Evolutionary conservation across 2,329 filamentous ascomycete species (phyloP), one percentile per base, ranked within the genome.

Genomic region (Calycina herbarum): DNA sequence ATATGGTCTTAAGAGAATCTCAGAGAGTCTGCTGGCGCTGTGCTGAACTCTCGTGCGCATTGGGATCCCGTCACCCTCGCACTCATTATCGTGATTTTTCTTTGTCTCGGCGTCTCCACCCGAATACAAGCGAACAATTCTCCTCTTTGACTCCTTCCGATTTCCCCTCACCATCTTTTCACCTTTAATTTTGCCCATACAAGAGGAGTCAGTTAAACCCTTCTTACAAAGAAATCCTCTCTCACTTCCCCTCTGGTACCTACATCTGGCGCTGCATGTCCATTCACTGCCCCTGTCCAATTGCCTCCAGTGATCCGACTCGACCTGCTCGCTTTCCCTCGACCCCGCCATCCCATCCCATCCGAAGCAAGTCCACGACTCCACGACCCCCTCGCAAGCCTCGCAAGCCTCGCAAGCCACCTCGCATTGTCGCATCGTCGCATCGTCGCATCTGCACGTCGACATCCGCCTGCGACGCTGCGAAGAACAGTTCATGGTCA

Each of bases 361-460:
- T 2, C 54, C 58, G 33, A 45, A 63, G 61, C 61, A 57, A 63
- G 61, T 45, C 61, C 48, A 57, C 48, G 61, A 35, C 17, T 45
- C 61, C 48, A 57, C 48, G 61, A 35, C 17, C 42, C 61, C 48
- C 42, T 10, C 15, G 42, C 42, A 4, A 59, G 17, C 20, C 20
- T 20, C 20, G 20, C 20, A 20, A 20, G 20, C 20, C 20, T 20
- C 20, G 20, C 20, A 20, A 20, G 20, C n/a, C 17, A 33, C 57
- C 33, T 20, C 40, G 40, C 40, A 40, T 45, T 6, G 61, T 29
- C 20, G 20, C 20, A 20, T 20, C 20, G 20, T 20, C 20, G 20
- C 20, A 20, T 20, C 20, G 20, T 20, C 51, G 29, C 61, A 35
- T 15, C 61, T 57, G 31, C 61, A 56, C 48, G 42, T 45, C 42